These are phyloP conservation scores for Blastobotrys robertii DNA, from an alignment of 805 yeast species.

Conservation along the genomic window DNA sequence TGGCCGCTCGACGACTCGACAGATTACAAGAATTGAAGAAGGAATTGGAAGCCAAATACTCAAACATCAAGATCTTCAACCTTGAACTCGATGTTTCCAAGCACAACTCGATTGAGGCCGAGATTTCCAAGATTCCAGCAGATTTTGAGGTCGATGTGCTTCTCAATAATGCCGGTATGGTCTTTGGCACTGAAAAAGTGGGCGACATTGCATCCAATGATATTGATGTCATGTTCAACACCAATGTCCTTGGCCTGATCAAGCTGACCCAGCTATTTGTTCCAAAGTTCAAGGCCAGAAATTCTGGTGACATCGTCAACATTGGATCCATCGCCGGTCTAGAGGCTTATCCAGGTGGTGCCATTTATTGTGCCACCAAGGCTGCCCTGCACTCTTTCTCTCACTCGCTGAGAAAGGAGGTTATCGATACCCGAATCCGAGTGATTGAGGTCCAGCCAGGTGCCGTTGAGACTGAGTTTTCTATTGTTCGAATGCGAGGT, in stretches of 20 bases:
- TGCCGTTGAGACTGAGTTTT: conserved; percentile 69
- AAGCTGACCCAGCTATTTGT: conserved; percentile 73
- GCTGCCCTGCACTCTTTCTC: conserved; percentile 52
- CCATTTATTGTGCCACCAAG: conserved; percentile 60
- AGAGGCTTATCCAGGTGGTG: conserved; percentile 62
- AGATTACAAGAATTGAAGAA: conserved; percentile 41
- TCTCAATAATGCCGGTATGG: conserved; percentile 63
- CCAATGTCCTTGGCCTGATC: conserved; percentile 81
- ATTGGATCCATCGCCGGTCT: conserved; percentile 64
- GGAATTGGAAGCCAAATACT: conserved; percentile 39
- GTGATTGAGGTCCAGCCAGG: conserved; percentile 73
- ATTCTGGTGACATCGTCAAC: conserved; percentile 54
- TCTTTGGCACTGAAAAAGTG: conserved; percentile 66
- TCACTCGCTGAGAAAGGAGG: conserved; percentile 57
- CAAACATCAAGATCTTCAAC: conserved; percentile 36
- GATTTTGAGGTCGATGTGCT: conserved; percentile 39
- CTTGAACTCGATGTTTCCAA: conserved; percentile 49
- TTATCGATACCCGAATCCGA: conserved; percentile 57
- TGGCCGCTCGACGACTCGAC: conserved; percentile 70
- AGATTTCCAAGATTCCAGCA: too few relatives aligned
- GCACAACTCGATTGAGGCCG: conserved; percentile 15
- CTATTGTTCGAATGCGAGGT: conserved; percentile 53
- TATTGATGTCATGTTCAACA: conserved; percentile 64
- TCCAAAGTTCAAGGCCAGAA: conserved; percentile 58
- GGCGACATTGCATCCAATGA: conserved; percentile 60